phyloP scores from a whole-genome alignment of 2,329 filamentous ascomycete species.

The Chaetothyriales sp. region DNA sequence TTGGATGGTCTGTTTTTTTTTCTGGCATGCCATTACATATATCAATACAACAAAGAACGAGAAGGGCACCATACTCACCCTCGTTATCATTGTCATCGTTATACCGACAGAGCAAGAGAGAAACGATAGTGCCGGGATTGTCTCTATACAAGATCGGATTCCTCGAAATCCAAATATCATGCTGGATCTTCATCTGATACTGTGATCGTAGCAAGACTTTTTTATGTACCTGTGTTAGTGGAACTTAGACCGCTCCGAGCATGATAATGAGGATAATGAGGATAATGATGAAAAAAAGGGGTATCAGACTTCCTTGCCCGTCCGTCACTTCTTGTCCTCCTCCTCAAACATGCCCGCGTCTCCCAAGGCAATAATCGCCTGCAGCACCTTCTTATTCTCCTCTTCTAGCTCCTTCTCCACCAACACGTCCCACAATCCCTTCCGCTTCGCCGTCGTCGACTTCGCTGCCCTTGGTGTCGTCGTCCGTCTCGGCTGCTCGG shows the following conservation, averaged over 20 bases:
- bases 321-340: not conserved
- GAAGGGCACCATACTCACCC: no score
- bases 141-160: not conserved
- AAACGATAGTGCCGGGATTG: not conserved
- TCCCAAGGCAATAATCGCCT: conserved; percentile 29
- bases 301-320: not conserved
- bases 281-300: not conserved
- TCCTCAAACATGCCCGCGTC: conserved; percentile 25
- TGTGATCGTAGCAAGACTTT: no score
- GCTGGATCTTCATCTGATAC: no score
- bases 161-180: not conserved
- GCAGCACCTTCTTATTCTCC: conserved; percentile 27
- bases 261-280: no score
- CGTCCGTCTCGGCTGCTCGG: not conserved
- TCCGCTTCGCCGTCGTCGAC: conserved; percentile 18
- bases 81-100: not conserved
- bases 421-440: conserved; percentile 31
- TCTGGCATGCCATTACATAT: not conserved
- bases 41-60: not conserved
- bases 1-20: not conserved
- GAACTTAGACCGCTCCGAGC: no score
- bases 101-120: not conserved
- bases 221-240: no score
- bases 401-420: conserved; percentile 29
- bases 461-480: conserved; percentile 18